A percentile compares a stretch with the other conserved stretches of the same genome.
phyloP scores from a whole-genome alignment of 306 rosid genomes.

The Canavalia ensiformis region DNA sequence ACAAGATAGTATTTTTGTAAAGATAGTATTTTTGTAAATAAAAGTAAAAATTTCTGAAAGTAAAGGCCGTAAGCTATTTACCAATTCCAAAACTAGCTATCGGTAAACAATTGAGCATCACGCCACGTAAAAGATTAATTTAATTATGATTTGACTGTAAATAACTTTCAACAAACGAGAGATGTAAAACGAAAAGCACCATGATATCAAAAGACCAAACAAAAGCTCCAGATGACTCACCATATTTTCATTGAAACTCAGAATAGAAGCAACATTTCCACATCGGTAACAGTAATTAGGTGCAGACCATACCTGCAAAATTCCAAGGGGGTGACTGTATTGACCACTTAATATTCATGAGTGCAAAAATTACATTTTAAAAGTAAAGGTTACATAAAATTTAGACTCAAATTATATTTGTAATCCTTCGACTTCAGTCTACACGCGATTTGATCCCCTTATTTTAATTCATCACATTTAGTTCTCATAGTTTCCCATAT shows the following conservation, averaged over 20 bases:
- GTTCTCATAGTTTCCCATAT: no score
- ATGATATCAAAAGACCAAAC: slow-evolving; percentile 19
- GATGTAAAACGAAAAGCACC: slow-evolving; percentile 16
- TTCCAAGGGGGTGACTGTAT: slow-evolving; percentile 41
- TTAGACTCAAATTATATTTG: no score
- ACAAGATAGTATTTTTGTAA: not conserved
- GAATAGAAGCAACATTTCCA: slow-evolving; percentile 93
- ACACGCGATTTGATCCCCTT: no score
- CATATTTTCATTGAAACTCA: slow-evolving; percentile 93
- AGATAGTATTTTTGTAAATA: not conserved
- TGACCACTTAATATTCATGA: slow-evolving; percentile 25
- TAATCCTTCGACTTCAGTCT: no score
- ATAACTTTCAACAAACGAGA: not conserved
- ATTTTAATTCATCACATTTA: no score
- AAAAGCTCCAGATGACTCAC: slow-evolving; percentile 51
- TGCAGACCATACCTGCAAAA: slow-evolving; percentile 93
- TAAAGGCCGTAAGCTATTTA: not conserved
- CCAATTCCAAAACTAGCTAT: not conserved
- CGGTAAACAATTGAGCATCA: not conserved
- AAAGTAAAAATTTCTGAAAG: no score
- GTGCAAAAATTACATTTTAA: not conserved
- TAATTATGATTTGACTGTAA: not conserved
- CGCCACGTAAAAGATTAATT: slow-evolving; percentile 1
- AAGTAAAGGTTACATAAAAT: not conserved
- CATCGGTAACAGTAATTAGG: slow-evolving; percentile 96